Conservation (phyloP, 164 flowering plant species). For the Tetrastigma voinierianum region DNA sequence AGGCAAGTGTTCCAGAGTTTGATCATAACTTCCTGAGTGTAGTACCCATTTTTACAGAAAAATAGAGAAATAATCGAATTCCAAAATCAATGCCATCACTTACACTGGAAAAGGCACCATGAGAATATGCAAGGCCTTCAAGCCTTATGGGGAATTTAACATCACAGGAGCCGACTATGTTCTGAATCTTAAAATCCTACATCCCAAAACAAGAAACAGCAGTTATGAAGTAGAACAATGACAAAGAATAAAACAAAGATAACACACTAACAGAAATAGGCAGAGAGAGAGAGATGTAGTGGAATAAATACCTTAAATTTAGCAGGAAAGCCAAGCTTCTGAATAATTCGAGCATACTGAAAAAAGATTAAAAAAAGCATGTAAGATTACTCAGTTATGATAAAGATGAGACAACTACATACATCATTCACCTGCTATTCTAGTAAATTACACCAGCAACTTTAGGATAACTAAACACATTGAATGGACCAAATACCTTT, state of each 20-base stretch:
- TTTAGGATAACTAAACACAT: background rate
- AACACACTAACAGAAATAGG: background rate
- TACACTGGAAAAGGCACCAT: slow-evolving; percentile 85
- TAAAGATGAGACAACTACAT: background rate
- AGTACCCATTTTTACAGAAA: too few species aligned
- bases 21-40: too few species aligned
- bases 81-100: slow-evolving; percentile 19
- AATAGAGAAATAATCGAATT: too few species aligned
- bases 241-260: background rate
- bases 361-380: slow-evolving; percentile 10
- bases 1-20: too few species aligned
- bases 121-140: slow-evolving; percentile 81
- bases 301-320: slow-evolving; percentile 70
- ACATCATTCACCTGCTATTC: too few species aligned
- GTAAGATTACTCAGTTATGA: background rate
- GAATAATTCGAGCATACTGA: slow-evolving; percentile 93
- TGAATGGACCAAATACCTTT: slow-evolving; percentile 45
- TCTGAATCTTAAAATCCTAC: slow-evolving; percentile 91
- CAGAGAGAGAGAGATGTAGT: background rate
- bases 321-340: slow-evolving; percentile 92
- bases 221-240: slow-evolving; percentile 1
- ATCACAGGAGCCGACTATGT: slow-evolving; percentile 93
- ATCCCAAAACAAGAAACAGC: background rate
- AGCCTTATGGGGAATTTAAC: slow-evolving; percentile 90
- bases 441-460: too few species aligned